phyloP scores from a whole-genome alignment of 2,329 filamentous ascomycete genomes.

The Sclerotinia glacialis region DNA sequence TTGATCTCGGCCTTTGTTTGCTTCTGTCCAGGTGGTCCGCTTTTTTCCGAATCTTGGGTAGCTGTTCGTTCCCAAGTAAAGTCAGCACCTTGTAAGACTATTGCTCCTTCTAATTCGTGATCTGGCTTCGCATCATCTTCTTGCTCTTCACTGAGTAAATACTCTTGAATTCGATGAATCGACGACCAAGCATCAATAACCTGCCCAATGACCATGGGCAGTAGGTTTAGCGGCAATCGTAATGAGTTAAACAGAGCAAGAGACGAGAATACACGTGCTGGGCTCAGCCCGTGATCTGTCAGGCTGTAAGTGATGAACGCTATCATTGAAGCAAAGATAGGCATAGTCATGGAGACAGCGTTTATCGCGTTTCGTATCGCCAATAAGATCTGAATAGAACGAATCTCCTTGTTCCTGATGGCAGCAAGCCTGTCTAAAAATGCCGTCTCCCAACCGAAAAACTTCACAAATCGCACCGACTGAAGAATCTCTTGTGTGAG shows the following conservation, averaged over 20 bases:
- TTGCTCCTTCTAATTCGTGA: constrained; percentile 60
- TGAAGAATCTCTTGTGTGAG: constrained; percentile 90
- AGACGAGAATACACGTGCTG: constrained; percentile 86
- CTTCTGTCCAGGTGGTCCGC: constrained; percentile 51
- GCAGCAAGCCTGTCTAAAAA: constrained; percentile 75
- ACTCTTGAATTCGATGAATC: constrained; percentile 81
- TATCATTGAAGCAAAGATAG: constrained; percentile 92
- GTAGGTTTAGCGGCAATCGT: constrained; percentile 81
- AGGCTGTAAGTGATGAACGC: constrained; percentile 81
- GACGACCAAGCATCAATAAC: constrained; percentile 87
- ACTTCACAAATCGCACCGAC: constrained; percentile 93
- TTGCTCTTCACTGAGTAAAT: constrained; percentile 80
- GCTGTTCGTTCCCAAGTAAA: constrained; percentile 85
- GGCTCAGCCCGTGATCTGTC: constrained; percentile 63
- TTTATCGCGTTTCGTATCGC: constrained; percentile 67
- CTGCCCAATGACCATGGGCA: constrained; percentile 85
- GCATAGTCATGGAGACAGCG: constrained; percentile 55
- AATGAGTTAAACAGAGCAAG: constrained; percentile 90
- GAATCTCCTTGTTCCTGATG: constrained; percentile 74
- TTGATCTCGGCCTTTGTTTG: constrained; percentile 46
- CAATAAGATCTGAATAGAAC: constrained; percentile 78
- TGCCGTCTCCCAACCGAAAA: constrained; percentile 89
- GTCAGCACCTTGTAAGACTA: constrained; percentile 68
- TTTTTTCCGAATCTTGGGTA: constrained; percentile 50
- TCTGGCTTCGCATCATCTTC: constrained; percentile 63